Conservation (phyloP, 352 stramenopile genomes). For the Saprolegnia diclina region DNA sequence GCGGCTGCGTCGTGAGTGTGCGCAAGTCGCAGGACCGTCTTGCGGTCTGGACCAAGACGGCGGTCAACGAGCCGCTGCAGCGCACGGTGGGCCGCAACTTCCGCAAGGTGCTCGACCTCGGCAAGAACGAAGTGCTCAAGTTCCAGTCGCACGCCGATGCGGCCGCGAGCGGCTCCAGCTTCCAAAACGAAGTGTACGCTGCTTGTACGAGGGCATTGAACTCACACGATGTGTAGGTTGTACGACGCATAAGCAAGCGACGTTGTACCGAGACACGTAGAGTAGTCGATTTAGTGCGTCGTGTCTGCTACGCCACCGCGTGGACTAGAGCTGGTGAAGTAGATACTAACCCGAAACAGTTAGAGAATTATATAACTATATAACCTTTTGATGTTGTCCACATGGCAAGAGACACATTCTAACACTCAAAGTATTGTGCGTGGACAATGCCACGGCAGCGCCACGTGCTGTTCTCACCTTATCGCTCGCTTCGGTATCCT, state of each 20-base stretch:
- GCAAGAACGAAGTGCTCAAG: constrained; percentile 86
- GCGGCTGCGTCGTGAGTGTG: constrained; percentile 93
- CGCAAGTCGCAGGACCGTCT: constrained; percentile 94
- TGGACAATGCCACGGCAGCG: background rate
- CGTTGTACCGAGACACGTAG: background rate
- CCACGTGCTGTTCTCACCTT: no score
- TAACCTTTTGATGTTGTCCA: constrained; percentile 16
- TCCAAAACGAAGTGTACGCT: constrained; percentile 88
- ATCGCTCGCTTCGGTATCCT: no score
- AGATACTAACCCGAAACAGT: constrained; percentile 20
- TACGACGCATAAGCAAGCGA: constrained; percentile 26
- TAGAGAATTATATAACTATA: constrained; percentile 23
- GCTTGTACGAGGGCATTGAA: background rate
- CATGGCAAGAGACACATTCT: background rate
- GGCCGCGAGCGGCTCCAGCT: constrained; percentile 82
- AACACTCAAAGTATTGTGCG: background rate
- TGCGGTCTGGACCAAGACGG: constrained; percentile 91
- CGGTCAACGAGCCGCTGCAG: constrained; percentile 63
- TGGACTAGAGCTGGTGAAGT: background rate
- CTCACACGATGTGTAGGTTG: constrained; percentile 14
- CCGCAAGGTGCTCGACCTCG: constrained; percentile 72
- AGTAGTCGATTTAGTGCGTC: constrained; percentile 1
- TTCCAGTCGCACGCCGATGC: constrained; percentile 85
- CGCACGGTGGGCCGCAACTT: constrained; percentile 77
- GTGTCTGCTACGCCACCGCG: background rate